These are phyloP conservation scores for Coccomyxa subellipsoidea DNA, from an alignment of 163 green algal species.

Conservation along the genomic window DNA sequence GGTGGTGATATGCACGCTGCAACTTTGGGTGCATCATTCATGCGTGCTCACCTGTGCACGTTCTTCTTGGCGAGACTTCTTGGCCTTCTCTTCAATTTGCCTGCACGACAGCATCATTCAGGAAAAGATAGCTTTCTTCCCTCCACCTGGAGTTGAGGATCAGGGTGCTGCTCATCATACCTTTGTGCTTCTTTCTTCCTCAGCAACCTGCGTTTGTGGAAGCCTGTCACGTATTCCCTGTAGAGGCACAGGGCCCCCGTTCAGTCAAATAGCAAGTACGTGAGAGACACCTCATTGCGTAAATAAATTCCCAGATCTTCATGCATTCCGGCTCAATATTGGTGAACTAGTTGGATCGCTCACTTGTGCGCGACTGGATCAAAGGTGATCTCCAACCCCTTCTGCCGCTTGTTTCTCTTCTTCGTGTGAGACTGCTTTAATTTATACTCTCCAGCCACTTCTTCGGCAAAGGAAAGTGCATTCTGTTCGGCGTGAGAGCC, in stretches of 20 bases:
- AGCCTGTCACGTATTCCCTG: conserved; percentile 67
- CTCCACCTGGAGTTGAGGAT: too few species aligned
- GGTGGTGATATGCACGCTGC: too few species aligned
- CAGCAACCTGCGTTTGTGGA: conserved; percentile 61
- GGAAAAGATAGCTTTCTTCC: too few species aligned
- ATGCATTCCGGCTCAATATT: too few species aligned
- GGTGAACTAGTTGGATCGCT: conserved; percentile 5
- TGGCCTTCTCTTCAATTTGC: conserved; percentile 36
- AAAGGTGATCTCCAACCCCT: conserved; percentile 53
- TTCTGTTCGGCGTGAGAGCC: background rate
- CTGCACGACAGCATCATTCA: conserved; percentile 22
- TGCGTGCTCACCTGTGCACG: conserved; percentile 32
- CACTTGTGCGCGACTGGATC: conserved; percentile 53
- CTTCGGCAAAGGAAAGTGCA: background rate
- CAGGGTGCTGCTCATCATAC: conserved; percentile 24
- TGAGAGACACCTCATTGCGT: too few species aligned
- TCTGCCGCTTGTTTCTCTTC: conserved; percentile 41
- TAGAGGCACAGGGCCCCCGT: background rate
- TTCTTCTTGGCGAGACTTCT: conserved; percentile 38
- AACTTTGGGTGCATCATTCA: too few species aligned
- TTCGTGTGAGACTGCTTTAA: conserved; percentile 18
- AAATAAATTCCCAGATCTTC: too few species aligned
- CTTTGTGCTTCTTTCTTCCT: conserved; percentile 45
- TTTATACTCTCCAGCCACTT: background rate
- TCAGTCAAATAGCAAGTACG: background rate